Evolutionary conservation across 2,329 filamentous ascomycete species (phyloP).

Genomic region (Zalaria sp.): DNA sequence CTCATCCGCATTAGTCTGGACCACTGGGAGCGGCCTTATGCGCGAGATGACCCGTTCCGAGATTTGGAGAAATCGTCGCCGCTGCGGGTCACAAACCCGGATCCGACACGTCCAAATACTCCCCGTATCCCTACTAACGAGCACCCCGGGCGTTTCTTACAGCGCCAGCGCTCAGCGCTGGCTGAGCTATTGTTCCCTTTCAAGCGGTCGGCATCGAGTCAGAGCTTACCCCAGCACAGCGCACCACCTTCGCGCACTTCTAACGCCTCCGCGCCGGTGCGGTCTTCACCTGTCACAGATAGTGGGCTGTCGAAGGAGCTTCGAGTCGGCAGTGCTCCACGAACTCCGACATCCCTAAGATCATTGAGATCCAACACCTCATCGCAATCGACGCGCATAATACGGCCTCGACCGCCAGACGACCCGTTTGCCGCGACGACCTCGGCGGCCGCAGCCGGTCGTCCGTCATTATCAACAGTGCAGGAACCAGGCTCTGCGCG

Average conservation of each 20-base stretch:
- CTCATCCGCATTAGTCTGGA: slow-evolving; percentile 18
- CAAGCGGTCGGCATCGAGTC: background rate
- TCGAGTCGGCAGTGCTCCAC: background rate
- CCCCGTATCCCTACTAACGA: slow-evolving; percentile 3
- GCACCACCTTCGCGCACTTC: background rate
- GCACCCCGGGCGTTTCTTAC: slow-evolving; percentile 6
- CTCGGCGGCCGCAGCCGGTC: background rate
- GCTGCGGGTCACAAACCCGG: slow-evolving; percentile 19
- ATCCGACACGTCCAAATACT: slow-evolving; percentile 6
- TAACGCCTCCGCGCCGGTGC: too few species aligned
- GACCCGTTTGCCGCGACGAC: background rate
- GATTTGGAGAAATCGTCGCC: slow-evolving; percentile 6
- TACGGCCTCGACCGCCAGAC: background rate
- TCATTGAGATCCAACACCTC: background rate
- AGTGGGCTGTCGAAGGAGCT: background rate
- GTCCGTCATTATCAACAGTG: background rate
- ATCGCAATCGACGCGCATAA: background rate
- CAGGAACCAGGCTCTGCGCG: background rate
- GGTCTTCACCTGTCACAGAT: background rate
- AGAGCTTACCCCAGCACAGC: background rate
- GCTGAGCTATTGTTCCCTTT: background rate
- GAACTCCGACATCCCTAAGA: background rate
- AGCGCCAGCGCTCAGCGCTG: slow-evolving; percentile 1
- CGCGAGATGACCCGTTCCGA: slow-evolving; percentile 14
- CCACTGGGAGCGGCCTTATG: slow-evolving; percentile 20